Evolutionary conservation across 768 basidiomycete genomes (phyloP).

Genomic region (Agaricus sinodeliciosus): DNA sequence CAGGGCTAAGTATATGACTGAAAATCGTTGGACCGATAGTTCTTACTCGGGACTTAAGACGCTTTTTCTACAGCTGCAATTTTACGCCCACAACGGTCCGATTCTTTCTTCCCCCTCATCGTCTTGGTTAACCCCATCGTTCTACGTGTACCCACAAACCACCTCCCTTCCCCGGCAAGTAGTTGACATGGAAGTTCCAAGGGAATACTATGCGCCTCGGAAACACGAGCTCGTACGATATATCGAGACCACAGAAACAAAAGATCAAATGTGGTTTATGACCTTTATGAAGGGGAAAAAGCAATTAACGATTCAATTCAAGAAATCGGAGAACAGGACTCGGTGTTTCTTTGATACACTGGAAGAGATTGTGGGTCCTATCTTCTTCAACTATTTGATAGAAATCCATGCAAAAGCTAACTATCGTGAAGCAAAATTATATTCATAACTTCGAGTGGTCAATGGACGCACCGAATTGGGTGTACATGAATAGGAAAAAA

Average conservation of each 20-base stretch:
- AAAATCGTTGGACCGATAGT: no score
- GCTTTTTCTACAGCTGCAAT: no score
- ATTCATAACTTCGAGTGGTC: neutral
- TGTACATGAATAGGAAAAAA: neutral
- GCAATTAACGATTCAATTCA: neutral
- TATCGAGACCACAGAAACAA: neutral
- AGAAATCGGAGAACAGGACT: neutral
- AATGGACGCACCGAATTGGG: neutral
- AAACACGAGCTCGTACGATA: neutral
- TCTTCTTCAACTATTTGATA: neutral
- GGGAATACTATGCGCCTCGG: neutral
- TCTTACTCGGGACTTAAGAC: no score
- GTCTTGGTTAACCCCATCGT: no score
- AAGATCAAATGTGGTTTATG: neutral
- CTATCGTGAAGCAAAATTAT: conserved; percentile 5
- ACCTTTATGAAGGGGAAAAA: neutral
- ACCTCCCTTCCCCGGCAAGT: neutral
- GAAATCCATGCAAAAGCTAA: neutral
- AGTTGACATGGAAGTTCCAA: neutral
- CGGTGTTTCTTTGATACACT: neutral
- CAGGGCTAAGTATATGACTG: no score
- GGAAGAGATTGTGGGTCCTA: conserved; percentile 3
- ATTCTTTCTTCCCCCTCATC: neutral
- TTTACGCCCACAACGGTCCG: no score
- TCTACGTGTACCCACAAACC: neutral